Percentiles rank a stretch among this genome's conserved stretches.
phyloP scores from a whole-genome alignment of 2,329 filamentous ascomycete genomes.

The Plenodomus lindquistii region DNA sequence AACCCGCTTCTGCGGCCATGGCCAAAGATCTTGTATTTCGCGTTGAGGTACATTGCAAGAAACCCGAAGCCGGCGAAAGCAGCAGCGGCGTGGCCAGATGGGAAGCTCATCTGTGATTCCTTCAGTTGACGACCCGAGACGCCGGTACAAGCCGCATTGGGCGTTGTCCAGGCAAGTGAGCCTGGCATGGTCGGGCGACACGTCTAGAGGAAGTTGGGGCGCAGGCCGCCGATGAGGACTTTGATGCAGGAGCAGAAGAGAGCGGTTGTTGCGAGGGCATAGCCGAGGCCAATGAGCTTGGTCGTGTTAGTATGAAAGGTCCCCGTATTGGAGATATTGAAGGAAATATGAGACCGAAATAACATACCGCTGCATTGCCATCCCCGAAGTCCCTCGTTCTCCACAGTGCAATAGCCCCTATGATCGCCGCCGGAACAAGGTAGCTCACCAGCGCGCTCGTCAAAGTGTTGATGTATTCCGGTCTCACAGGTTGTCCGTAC shows the following conservation, averaged over 20 bases:
- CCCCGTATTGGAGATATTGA: not conserved
- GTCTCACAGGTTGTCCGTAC: slow-evolving; percentile 68
- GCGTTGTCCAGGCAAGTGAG: slow-evolving; percentile 14
- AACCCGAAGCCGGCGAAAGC: slow-evolving; percentile 40
- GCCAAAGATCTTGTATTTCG: slow-evolving; percentile 30
- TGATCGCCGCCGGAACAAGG: slow-evolving; percentile 64
- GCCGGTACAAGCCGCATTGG: slow-evolving; percentile 18
- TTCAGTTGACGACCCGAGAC: slow-evolving; percentile 8
- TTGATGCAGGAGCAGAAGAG: slow-evolving; percentile 40
- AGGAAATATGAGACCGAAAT: not conserved
- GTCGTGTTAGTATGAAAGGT: not conserved
- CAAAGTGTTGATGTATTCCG: slow-evolving; percentile 71
- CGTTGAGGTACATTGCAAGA: slow-evolving; percentile 33
- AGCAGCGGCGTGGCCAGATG: slow-evolving; percentile 32
- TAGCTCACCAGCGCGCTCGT: slow-evolving; percentile 65
- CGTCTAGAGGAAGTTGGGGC: slow-evolving; percentile 38
- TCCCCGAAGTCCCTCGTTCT: slow-evolving; percentile 53
- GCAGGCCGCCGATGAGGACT: slow-evolving; percentile 37
- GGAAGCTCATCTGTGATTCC: slow-evolving; percentile 38
- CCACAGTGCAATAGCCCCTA: slow-evolving; percentile 64
- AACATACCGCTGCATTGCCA: slow-evolving; percentile 62
- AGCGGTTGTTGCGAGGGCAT: slow-evolving; percentile 31
- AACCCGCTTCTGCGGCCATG: not conserved
- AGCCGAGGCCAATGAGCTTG: slow-evolving; percentile 35
- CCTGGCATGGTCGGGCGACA: slow-evolving; percentile 22